phyloP scores from a whole-genome alignment of 1,139 yeast genomes.

The Candida buenavistaensis region DNA sequence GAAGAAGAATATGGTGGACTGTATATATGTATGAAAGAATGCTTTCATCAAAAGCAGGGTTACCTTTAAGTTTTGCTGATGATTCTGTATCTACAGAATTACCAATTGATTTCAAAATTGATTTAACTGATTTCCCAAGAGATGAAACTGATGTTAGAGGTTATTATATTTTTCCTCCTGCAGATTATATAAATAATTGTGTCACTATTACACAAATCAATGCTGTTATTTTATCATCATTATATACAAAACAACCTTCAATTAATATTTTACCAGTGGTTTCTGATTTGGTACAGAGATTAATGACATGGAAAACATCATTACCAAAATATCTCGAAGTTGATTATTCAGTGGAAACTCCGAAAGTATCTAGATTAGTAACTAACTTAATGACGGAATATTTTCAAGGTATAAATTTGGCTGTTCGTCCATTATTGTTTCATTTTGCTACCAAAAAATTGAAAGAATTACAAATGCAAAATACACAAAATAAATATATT shows the following conservation, averaged over 20 bases:
- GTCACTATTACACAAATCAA: conserved; percentile 80
- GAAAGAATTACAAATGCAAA: conserved; percentile 47
- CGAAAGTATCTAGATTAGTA: conserved; percentile 63
- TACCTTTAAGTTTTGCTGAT: conserved; percentile 77
- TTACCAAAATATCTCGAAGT: conserved; percentile 66
- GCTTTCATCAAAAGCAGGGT: conserved; percentile 82
- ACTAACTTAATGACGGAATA: conserved; percentile 85
- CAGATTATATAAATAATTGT: conserved; percentile 76
- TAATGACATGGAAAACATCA: conserved; percentile 68
- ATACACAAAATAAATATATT: conserved; percentile 52
- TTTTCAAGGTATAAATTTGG: conserved; percentile 80
- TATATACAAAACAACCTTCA: conserved; percentile 77
- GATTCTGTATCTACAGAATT: conserved; percentile 75
- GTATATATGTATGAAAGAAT: conserved; percentile 87
- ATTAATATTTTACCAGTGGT: conserved; percentile 73
- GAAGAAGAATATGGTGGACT: conserved; percentile 89
- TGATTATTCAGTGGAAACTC: conserved; percentile 56
- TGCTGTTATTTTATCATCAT: conserved; percentile 67
- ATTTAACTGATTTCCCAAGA: conserved; percentile 49
- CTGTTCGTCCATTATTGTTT: conserved; percentile 76
- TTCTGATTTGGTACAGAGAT: conserved; percentile 66
- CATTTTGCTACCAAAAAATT: conserved; percentile 76
- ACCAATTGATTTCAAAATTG: conserved; percentile 70
- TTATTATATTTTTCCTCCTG: conserved; percentile 75
- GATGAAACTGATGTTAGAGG: conserved; percentile 52